Percentiles rank a stretch among this genome's conserved stretches.
Conservation (phyloP, 1,139 yeast genomes). For the Scheffersomyces cryptocercus region DNA sequence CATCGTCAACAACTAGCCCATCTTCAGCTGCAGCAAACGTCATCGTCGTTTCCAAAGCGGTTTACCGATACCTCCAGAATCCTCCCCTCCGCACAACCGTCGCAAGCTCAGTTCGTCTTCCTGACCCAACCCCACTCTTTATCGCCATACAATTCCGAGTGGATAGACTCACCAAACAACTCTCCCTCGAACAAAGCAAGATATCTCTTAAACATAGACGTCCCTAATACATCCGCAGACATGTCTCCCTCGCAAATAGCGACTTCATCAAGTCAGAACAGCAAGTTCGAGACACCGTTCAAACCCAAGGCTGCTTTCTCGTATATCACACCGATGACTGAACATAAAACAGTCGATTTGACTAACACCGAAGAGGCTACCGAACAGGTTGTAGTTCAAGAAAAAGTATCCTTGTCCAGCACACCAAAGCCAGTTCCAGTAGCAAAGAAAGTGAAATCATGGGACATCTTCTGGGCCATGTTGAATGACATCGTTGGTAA, state of each 20-base stretch:
- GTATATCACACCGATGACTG: constrained; percentile 28
- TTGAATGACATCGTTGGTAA: constrained; percentile 62
- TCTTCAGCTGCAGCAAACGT: too few relatives aligned
- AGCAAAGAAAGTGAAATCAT: constrained; percentile 4
- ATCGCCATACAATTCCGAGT: constrained; percentile 34
- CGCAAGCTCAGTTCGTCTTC: constrained; percentile 4
- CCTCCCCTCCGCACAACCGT: background rate
- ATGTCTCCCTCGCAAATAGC: constrained; percentile 10
- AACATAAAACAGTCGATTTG: constrained; percentile 13
- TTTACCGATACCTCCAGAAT: background rate
- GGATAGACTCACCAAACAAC: constrained; percentile 33
- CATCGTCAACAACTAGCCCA: background rate
- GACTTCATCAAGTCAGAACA: constrained; percentile 3
- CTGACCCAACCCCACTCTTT: constrained; percentile 19
- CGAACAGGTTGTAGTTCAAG: background rate
- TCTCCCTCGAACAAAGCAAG: constrained; percentile 23
- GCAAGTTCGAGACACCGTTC: constrained; percentile 24
- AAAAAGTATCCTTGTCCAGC: background rate
- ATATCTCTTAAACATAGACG: background rate
- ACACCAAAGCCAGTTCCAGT: background rate
- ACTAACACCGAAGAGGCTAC: background rate
- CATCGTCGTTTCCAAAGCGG: too few relatives aligned
- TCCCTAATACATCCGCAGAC: background rate
- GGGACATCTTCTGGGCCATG: constrained; percentile 53
- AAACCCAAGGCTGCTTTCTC: constrained; percentile 14